Base-by-base conservation (phyloP, 768 basidiomycete genomes). In the Cyclocybe aegerita region DNA sequence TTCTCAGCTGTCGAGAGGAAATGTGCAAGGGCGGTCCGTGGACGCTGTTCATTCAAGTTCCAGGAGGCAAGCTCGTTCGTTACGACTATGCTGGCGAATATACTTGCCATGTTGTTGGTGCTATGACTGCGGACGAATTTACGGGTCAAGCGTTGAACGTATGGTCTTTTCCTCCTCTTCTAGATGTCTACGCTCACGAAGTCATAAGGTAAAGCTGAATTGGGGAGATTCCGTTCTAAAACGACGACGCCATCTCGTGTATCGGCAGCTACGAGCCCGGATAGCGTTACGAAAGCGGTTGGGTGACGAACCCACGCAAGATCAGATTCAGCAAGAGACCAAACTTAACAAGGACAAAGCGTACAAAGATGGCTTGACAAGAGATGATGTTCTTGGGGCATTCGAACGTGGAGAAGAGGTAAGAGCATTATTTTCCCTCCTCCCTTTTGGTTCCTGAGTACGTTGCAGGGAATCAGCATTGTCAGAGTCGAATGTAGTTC, bases 41-140 rank as follows among this genome's bases (percentile, higher is more conserved):
- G 55, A 56, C 53, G 5, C 46, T 54, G 2, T 54, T 57, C 29
- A 42, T 43, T 12, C 36, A 34, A 37, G 41, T 11, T 29, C 14
- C 37, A 15, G 44, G 37, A 5, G 23, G 32, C 16, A 54, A 54
- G 23, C 50, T 46, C 15, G 43, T 47, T 4, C 37, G 50, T 14
- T 33, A 48, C 40, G 39, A 52, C 31, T 60, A 60, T 32, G 52
- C 52, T 14, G 55, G 58, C 4, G 58, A 60, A 35, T 60, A 59
- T 33, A 48, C 31, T 6, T 54, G 55, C 12, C 10, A 39, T 4
- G 40, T 39, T 3, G 50, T 57, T 12, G 58, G 44, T 1, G 16
- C n/a, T 12, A 46, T 60, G 49, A 35, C 44, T 3, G 38, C 29
- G 4, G 43, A 54, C 8, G 55, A 60, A 31, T 60, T 60, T 43